A percentile compares a stretch with the other conserved stretches of the same genome.
phyloP scores from a whole-genome alignment of 2,329 filamentous ascomycete genomes.

The Endoconidiophora laricicola region DNA sequence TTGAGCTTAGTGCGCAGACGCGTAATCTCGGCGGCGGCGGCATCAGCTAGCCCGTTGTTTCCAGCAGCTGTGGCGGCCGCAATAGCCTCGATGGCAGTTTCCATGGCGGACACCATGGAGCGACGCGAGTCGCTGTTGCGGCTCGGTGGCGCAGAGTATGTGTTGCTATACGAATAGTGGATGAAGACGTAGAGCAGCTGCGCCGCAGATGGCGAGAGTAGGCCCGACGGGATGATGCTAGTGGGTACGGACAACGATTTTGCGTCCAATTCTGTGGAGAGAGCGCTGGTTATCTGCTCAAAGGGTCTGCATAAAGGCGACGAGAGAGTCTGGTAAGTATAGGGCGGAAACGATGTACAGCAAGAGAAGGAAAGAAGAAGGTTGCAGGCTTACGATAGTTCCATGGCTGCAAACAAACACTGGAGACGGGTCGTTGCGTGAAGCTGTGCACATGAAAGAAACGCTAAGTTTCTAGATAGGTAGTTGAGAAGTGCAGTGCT shows the following conservation, averaged over 20 bases:
- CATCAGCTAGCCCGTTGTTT: conserved; percentile 5
- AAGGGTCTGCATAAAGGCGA: conserved; percentile 1
- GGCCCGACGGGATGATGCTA: conserved; percentile 4
- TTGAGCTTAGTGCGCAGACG: conserved; percentile 4
- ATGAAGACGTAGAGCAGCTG: conserved; percentile 10
- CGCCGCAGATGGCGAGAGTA: conserved; percentile 5
- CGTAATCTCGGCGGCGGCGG: neutral
- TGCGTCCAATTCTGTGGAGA: conserved; percentile 9
- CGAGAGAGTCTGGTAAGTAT: neutral
- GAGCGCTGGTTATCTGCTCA: conserved; percentile 2
- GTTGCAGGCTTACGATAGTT: conserved; percentile 2
- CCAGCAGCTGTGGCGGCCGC: conserved; percentile 3
- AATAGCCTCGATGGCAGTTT: conserved; percentile 11
- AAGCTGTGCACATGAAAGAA: too few species aligned
- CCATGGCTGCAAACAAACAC: neutral
- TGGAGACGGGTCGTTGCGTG: neutral
- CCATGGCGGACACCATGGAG: conserved; percentile 11
- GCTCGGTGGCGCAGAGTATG: conserved; percentile 1
- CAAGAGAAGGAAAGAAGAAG: too few species aligned
- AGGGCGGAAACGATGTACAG: too few species aligned
- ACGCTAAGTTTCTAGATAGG: too few species aligned
- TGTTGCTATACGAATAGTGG: conserved; percentile 10
- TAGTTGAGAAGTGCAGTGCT: too few species aligned
- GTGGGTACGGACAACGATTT: conserved; percentile 7
- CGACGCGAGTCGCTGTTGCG: neutral